Conservation (phyloP, 164 flowering plant genomes). For the Vitis amurensis region DNA sequence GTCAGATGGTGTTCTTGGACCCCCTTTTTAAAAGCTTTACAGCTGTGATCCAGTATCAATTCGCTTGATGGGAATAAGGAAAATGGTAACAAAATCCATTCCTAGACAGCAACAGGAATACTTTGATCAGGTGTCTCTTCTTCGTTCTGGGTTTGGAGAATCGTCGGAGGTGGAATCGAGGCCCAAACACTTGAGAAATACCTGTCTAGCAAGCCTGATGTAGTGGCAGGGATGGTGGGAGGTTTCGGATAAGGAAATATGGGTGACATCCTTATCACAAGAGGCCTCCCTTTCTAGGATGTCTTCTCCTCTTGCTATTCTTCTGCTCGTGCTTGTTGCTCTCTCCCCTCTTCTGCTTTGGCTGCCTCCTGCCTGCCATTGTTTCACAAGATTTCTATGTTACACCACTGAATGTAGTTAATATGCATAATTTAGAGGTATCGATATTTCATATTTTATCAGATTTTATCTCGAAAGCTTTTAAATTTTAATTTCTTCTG, state of each 20-base stretch:
- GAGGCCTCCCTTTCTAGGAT: constrained; percentile 11
- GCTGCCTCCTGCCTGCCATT: constrained; percentile 16
- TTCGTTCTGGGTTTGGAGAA: constrained; percentile 15
- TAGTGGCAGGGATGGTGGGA: constrained; percentile 30
- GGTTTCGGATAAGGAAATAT: not conserved
- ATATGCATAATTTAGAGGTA: too few relatives aligned
- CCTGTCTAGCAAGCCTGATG: constrained; percentile 35
- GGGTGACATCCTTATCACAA: not conserved
- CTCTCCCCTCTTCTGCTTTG: constrained; percentile 15
- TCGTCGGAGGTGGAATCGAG: constrained; percentile 21
- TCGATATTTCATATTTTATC: too few relatives aligned
- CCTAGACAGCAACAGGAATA: too few relatives aligned
- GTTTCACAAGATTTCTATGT: too few relatives aligned
- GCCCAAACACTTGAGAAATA: constrained; percentile 47
- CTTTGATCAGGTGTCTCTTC: not conserved
- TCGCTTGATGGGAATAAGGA: too few relatives aligned
- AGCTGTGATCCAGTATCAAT: too few relatives aligned
- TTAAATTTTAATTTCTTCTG: too few relatives aligned
- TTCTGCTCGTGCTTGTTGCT: constrained; percentile 15
- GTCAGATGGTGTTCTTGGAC: too few relatives aligned
- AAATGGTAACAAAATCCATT: too few relatives aligned
- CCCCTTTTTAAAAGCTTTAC: too few relatives aligned
- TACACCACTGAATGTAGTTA: too few relatives aligned
- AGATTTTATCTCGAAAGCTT: too few relatives aligned
- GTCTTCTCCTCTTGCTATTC: constrained; percentile 16